Conservation (phyloP, 805 yeast genomes). For the Starmerella gropengiesseri region DNA sequence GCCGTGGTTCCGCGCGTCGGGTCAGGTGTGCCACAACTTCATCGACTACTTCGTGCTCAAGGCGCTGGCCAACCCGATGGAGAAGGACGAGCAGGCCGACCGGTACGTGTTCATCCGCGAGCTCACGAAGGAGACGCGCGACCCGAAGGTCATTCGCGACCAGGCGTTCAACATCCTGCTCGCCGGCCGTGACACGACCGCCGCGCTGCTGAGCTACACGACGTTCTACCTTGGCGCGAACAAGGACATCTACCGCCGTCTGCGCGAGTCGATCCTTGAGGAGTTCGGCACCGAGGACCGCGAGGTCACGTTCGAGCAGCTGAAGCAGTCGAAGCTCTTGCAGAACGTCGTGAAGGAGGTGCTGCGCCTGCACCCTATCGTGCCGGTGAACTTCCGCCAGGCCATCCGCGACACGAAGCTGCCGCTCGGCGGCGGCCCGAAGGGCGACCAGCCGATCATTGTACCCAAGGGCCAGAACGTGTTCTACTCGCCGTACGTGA, state of each 20-base stretch:
- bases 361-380: constrained; percentile 42
- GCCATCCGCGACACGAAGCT: constrained; percentile 39
- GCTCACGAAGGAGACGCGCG: constrained; percentile 39
- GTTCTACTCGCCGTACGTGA: constrained; percentile 33
- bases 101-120: constrained; percentile 41
- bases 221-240: constrained; percentile 38
- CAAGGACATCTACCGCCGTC: constrained; percentile 26
- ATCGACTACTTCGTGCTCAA: constrained; percentile 34
- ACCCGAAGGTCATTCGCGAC: constrained; percentile 39
- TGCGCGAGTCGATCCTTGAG: constrained; percentile 33
- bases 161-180: constrained; percentile 42
- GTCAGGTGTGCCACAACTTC: constrained; percentile 30
- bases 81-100: constrained; percentile 28
- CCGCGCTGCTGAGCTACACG: constrained; percentile 39
- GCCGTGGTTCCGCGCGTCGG: constrained; percentile 30
- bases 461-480: constrained; percentile 37
- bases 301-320: constrained; percentile 36
- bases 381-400: constrained; percentile 40
- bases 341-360: constrained; percentile 40
- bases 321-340: constrained; percentile 40
- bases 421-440: constrained; percentile 43
- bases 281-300: constrained; percentile 31
- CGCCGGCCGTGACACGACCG: constrained; percentile 50
- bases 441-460: constrained; percentile 32
- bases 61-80: constrained; percentile 29